Evolutionary conservation across 2,329 filamentous ascomycete species (phyloP), one percentile per base, ranked within the genome.

Genomic region (Phaeosphaeriaceae sp.): DNA sequence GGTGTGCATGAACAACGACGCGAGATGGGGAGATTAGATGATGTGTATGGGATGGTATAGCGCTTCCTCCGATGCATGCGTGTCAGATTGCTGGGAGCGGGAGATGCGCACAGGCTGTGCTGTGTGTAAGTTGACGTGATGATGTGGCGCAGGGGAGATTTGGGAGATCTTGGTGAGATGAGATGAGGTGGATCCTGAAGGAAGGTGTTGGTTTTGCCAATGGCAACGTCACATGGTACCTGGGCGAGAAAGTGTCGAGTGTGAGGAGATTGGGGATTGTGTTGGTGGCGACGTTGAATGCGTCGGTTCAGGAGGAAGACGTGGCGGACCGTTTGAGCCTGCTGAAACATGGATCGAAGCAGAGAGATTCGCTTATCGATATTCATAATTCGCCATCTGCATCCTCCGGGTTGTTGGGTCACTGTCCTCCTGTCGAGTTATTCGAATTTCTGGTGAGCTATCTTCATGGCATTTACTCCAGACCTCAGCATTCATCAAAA

Each of bases 181-280:
- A 64, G 59, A 64, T 64, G 61, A 64, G 54, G 40, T 51, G 49
- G 50, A 56, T 48, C 30, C 30, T 35, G 30, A 35, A 35, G 5
- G 30, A 13, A 35, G 10, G 30, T 11, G 13, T 11, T 13, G 30
- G 30, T 35, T 30, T 30, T 35, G 11, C 10, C 11, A 13, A 35
- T 9, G 17, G 11, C 11, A 13, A 7, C 10, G 17, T 35, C 10
- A 35, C 30, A 35, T 35, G 30, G 30, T 15, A 9, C 11, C 11
- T 35, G 30, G 6, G 11, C 30, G 30, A 35, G 30, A 35, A 35
- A 3, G 5, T 13, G 30, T 15, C 3, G 30, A 35, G 30, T 13
- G 30, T 15, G n/a, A 15, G n/a, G 15, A 13, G 30, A n/a, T 40
- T 40, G 59, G 56, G 61, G 59, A 59, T 60, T 60, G 59, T 40